phyloP scores from a whole-genome alignment of 2,329 filamentous ascomycete species.

The Thelonectria discophora region DNA sequence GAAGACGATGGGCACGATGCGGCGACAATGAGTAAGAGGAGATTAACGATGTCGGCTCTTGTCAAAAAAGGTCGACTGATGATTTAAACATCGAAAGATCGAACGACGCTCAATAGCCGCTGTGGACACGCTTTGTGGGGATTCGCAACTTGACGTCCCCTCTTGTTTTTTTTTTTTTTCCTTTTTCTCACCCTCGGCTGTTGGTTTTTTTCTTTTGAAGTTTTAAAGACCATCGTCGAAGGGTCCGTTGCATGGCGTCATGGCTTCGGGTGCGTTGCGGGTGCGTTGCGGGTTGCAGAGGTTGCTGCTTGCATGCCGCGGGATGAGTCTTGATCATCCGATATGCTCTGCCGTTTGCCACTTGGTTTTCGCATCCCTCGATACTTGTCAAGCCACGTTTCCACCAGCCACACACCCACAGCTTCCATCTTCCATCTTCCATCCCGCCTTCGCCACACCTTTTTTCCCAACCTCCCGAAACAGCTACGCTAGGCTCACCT shows the following conservation, averaged over 20 bases:
- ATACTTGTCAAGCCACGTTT: conserved; percentile 12
- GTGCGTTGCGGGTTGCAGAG: neutral
- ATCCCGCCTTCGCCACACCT: neutral
- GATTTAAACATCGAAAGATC: neutral
- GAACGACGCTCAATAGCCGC: neutral
- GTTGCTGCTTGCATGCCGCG: neutral
- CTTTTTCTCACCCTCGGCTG: neutral
- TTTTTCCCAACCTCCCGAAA: conserved; percentile 4
- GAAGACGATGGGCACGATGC: no score
- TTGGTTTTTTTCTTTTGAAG: neutral
- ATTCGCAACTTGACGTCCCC: neutral
- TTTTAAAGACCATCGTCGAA: no score
- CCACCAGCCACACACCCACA: conserved; percentile 33
- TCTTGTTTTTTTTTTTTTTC: neutral
- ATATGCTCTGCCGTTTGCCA: conserved; percentile 14
- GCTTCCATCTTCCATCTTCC: neutral
- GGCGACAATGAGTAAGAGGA: no score
- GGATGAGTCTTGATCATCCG: conserved; percentile 1
- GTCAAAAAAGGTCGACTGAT: neutral
- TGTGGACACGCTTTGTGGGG: neutral
- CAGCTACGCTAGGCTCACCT: neutral
- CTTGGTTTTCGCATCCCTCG: conserved; percentile 5
- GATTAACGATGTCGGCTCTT: no score
- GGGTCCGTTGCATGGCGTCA: conserved; percentile 15
- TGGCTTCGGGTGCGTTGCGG: conserved; percentile 21